phyloP scores from a whole-genome alignment of 2,329 filamentous ascomycete genomes.

The Ceratocystis papillata region DNA sequence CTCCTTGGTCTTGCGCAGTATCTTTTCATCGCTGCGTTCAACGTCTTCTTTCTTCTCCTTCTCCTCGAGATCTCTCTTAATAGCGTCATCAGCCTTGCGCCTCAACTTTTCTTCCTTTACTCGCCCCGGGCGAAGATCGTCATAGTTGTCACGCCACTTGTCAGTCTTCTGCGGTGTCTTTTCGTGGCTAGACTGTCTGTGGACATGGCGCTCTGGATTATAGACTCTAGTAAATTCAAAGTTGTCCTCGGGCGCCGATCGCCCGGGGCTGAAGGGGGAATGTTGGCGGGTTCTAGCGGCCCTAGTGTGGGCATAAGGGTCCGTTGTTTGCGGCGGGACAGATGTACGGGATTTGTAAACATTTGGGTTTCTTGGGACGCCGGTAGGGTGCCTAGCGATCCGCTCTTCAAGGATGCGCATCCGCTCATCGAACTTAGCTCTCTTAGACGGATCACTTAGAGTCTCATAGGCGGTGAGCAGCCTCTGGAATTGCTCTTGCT shows the following conservation, averaged over 20 bases:
- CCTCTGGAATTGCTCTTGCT: constrained; percentile 79
- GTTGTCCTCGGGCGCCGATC: neutral
- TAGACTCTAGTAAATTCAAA: neutral
- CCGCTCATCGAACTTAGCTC: constrained; percentile 67
- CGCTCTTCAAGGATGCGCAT: constrained; percentile 37
- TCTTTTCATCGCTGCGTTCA: constrained; percentile 31
- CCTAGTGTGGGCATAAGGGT: neutral
- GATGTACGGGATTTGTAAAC: constrained; percentile 26
- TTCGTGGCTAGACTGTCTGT: constrained; percentile 13
- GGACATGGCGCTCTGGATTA: constrained; percentile 2
- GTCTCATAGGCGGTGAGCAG: constrained; percentile 91
- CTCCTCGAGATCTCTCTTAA: constrained; percentile 34
- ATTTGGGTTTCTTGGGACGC: constrained; percentile 31
- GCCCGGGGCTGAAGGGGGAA: constrained; percentile 3
- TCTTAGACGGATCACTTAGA: constrained; percentile 63
- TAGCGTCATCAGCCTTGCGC: constrained; percentile 28
- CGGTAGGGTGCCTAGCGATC: constrained; percentile 33
- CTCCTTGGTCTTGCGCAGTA: constrained; percentile 29
- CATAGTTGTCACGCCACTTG: constrained; percentile 13
- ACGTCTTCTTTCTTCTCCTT: constrained; percentile 30
- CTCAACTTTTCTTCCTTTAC: constrained; percentile 32
- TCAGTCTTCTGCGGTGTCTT: constrained; percentile 13
- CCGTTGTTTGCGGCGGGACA: neutral
- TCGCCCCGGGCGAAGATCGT: constrained; percentile 27
- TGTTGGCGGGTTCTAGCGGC: constrained; percentile 2